These are phyloP conservation scores for Podospora sp. DNA, from an alignment of 495 filamentous ascomycete genomes.

Conservation along the genomic window DNA sequence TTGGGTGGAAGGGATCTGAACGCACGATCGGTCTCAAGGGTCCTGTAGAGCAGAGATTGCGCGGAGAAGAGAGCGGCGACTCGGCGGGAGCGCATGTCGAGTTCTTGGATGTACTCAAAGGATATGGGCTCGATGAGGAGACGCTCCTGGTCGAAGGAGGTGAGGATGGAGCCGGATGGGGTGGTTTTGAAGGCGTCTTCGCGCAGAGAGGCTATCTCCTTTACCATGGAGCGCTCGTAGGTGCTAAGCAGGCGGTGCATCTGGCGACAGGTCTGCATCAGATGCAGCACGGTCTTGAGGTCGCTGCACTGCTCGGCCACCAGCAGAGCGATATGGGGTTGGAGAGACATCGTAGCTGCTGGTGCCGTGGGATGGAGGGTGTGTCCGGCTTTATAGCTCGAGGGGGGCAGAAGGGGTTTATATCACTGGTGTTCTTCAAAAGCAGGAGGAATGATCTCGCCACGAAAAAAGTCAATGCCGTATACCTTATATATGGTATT, in stretches of 20 bases:
- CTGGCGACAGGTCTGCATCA: slow-evolving; percentile 29
- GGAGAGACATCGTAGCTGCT: slow-evolving; percentile 6
- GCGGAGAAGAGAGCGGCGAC: slow-evolving; percentile 25
- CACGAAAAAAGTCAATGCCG: background rate
- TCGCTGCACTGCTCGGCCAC: slow-evolving; percentile 31
- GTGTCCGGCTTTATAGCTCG: background rate
- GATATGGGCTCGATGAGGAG: slow-evolving; percentile 19
- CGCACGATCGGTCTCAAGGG: background rate
- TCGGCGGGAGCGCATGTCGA: slow-evolving; percentile 28
- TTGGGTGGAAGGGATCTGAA: background rate
- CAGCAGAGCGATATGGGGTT: slow-evolving; percentile 32
- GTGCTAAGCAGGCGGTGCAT: slow-evolving; percentile 15
- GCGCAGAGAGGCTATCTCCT: background rate
- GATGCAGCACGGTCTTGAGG: slow-evolving; percentile 18
- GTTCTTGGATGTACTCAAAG: slow-evolving; percentile 30
- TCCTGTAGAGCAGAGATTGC: background rate
- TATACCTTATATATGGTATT: background rate
- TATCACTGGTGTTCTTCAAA: background rate
- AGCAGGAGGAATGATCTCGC: background rate
- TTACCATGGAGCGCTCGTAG: slow-evolving; percentile 32
- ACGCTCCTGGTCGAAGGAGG: slow-evolving; percentile 24
- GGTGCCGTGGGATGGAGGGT: background rate
- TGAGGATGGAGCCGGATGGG: slow-evolving; percentile 26
- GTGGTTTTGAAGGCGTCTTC: slow-evolving; percentile 5
- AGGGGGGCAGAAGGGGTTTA: background rate